A percentile compares a stretch with the other conserved stretches of the same genome.
These are phyloP conservation scores for Puccinia polysora DNA, from an alignment of 1,284 basidiomycete genomes.

Conservation along the genomic window DNA sequence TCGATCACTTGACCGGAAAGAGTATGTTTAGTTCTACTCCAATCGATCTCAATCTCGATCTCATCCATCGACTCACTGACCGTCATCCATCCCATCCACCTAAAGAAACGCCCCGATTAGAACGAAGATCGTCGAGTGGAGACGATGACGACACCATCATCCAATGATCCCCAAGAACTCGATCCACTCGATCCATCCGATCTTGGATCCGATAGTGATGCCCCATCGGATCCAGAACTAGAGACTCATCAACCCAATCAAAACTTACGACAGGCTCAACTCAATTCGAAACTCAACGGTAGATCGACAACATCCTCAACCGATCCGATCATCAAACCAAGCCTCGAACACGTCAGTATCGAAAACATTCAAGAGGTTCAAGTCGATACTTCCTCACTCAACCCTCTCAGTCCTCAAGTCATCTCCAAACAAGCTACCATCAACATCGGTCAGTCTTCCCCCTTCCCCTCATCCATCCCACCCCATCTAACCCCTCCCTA, in stretches of 20 bases:
- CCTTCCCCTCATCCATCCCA: neutral
- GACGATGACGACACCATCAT: too few relatives aligned
- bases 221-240: neutral
- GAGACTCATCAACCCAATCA: neutral
- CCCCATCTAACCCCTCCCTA: neutral
- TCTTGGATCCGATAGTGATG: neutral
- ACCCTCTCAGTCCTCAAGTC: slow-evolving; percentile 88
- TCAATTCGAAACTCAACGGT: neutral
- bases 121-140: too few relatives aligned
- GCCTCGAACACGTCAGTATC: slow-evolving; percentile 12
- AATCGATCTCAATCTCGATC: too few relatives aligned
- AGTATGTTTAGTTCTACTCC: too few relatives aligned
- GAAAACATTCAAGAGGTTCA: slow-evolving; percentile 46
- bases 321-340: neutral
- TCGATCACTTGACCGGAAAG: too few relatives aligned
- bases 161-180: neutral
- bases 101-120: too few relatives aligned
- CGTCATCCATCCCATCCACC: too few relatives aligned
- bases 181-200: neutral
- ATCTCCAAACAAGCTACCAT: slow-evolving; percentile 88
- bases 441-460: slow-evolving; percentile 31
- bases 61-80: too few relatives aligned
- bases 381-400: slow-evolving; percentile 59
- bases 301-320: neutral
- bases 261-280: too few relatives aligned